Conservation (phyloP, 345 rosid genomes). For the Cardamine chenopodiifolia region DNA sequence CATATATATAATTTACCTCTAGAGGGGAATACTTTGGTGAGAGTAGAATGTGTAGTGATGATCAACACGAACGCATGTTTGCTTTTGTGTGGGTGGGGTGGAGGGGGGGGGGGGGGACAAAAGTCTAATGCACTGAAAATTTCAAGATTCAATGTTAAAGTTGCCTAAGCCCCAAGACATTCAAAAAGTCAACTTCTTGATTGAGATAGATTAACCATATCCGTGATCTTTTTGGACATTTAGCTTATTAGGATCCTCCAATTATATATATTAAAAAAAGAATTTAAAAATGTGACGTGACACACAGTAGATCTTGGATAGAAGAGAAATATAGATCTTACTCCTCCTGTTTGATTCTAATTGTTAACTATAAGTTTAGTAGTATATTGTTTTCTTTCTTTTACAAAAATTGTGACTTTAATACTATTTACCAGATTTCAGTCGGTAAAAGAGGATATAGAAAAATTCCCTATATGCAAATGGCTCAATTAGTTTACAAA, state of each 20-base stretch:
- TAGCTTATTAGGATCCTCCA: slow-evolving; percentile 37
- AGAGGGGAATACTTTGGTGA: slow-evolving; percentile 31
- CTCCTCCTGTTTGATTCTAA: background rate
- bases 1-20: slow-evolving; percentile 21
- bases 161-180: slow-evolving; percentile 27
- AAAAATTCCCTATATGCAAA: too few species aligned
- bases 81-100: background rate
- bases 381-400: background rate
- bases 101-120: slow-evolving; percentile 15
- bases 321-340: background rate
- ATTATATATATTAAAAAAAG: background rate
- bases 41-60: slow-evolving; percentile 27
- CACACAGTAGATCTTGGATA: background rate
- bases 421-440: too few species aligned
- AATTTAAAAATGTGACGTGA: background rate
- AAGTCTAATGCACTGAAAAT: slow-evolving; percentile 35
- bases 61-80: slow-evolving; percentile 41
- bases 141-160: slow-evolving; percentile 22
- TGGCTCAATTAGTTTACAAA: too few species aligned
- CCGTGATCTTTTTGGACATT: slow-evolving; percentile 14
- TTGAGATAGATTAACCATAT: slow-evolving; percentile 38
- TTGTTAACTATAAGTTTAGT: background rate
- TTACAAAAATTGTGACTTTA: background rate
- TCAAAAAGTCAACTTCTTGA: slow-evolving; percentile 36
- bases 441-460: too few species aligned